A percentile compares a stretch with the other conserved stretches of the same genome.
phyloP scores from a whole-genome alignment of 176 grass and related monocot genomes.

The Leersia perrieri region DNA sequence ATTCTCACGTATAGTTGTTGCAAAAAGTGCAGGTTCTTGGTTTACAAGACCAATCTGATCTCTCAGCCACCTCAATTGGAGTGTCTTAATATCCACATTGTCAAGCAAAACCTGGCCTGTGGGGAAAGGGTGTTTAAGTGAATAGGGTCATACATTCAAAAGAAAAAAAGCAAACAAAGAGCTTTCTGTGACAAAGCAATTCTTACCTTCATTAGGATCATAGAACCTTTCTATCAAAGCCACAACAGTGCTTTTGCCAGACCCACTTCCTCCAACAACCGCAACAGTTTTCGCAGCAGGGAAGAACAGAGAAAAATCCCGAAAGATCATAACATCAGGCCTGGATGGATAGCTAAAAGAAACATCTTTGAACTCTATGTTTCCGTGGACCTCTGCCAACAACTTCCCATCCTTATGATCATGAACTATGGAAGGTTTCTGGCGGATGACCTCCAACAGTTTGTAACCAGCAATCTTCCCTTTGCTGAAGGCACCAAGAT shows the following conservation, averaged over 20 bases:
- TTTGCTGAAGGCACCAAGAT: conserved; percentile 98
- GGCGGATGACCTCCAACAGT: conserved; percentile 82
- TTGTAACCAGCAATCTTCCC: conserved; percentile 96
- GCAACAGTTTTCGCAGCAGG: conserved; percentile 90
- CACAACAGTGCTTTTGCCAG: conserved; percentile 96
- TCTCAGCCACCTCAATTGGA: conserved; percentile 88
- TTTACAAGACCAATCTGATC: conserved; percentile 97
- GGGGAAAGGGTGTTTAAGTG: conserved; percentile 9
- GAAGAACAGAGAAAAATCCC: conserved; percentile 97
- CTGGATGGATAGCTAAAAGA: conserved; percentile 97
- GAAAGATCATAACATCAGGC: conserved; percentile 92
- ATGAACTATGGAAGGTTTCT: conserved; percentile 86
- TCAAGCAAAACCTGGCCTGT: conserved; percentile 93
- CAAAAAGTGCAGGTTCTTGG: conserved; percentile 98
- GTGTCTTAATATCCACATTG: conserved; percentile 94
- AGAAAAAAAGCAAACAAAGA: neutral
- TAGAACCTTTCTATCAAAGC: conserved; percentile 98
- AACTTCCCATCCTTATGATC: conserved; percentile 81
- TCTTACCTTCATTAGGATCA: conserved; percentile 95
- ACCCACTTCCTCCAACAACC: conserved; percentile 96
- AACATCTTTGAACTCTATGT: conserved; percentile 98
- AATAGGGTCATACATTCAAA: neutral
- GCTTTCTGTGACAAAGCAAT: neutral
- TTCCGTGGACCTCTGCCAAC: conserved; percentile 89
- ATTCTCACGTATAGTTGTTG: conserved; percentile 92